phyloP scores from a whole-genome alignment of 2,329 filamentous ascomycete genomes.

The Myotisia sp. region DNA sequence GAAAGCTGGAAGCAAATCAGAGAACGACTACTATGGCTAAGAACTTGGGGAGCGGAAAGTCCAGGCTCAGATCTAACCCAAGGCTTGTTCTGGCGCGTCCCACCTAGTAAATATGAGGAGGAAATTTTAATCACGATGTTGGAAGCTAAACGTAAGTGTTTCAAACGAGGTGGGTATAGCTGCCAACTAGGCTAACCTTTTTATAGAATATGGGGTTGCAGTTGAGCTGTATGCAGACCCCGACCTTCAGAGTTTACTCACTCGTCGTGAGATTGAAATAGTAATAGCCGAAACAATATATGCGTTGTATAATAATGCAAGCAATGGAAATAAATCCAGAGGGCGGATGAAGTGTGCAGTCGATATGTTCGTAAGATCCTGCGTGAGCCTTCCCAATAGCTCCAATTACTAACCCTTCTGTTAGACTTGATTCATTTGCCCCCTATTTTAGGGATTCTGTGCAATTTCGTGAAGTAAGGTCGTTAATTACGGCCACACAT shows the following conservation, averaged over 20 bases:
- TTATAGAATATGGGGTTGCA: constrained; percentile 28
- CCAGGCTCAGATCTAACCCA: constrained; percentile 19
- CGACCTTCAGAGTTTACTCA: constrained; percentile 24
- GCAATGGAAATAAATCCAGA: constrained; percentile 49
- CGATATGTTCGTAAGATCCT: constrained; percentile 34
- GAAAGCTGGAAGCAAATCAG: constrained; percentile 37
- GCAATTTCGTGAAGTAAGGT: constrained; percentile 32
- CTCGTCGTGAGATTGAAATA: constrained; percentile 35
- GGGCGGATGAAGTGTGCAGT: constrained; percentile 49
- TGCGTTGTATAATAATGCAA: constrained; percentile 49
- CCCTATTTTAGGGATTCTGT: constrained; percentile 28
- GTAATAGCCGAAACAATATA: constrained; percentile 40
- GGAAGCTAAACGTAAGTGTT: constrained; percentile 28
- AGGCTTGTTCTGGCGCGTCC: constrained; percentile 37
- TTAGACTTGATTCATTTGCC: constrained; percentile 31
- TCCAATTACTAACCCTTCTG: neutral
- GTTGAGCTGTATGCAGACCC: constrained; percentile 25
- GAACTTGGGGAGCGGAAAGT: constrained; percentile 39
- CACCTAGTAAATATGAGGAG: constrained; percentile 37
- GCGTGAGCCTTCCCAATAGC: constrained; percentile 3
- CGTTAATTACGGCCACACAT: constrained; percentile 48
- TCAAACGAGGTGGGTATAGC: constrained; percentile 10
- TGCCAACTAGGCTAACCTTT: neutral
- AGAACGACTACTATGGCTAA: constrained; percentile 44
- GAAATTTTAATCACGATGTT: constrained; percentile 45